Conservation (phyloP, 345 rosid genomes). For the Lepidium didymum region DNA sequence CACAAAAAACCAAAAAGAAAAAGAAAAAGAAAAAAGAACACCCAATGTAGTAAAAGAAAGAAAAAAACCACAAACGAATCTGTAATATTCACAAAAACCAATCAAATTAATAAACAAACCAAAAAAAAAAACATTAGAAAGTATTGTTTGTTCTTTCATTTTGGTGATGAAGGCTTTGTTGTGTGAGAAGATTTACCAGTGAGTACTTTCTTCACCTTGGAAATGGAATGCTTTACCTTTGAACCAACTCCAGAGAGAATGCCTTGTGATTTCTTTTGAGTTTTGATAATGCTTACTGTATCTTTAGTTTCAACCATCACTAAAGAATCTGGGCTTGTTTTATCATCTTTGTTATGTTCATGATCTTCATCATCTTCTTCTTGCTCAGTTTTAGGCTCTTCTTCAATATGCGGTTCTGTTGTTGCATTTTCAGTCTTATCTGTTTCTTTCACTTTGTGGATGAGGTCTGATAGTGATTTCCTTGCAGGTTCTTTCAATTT, state of each 20-base stretch:
- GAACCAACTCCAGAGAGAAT: conserved; percentile 81
- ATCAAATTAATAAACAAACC: conserved; percentile 22
- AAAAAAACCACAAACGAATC: conserved; percentile 12
- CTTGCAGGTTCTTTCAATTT: conserved; percentile 28
- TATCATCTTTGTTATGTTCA: conserved; percentile 37
- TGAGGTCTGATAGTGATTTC: conserved; percentile 38
- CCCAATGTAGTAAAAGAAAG: not conserved
- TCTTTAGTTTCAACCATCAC: conserved; percentile 67
- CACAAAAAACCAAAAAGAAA: too few species aligned
- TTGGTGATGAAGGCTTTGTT: conserved; percentile 44
- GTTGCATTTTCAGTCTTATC: conserved; percentile 16
- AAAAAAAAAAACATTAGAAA: not conserved
- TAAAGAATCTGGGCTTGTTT: conserved; percentile 48
- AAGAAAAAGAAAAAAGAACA: too few species aligned
- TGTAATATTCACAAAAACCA: conserved; percentile 26
- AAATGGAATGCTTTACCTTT: conserved; percentile 81
- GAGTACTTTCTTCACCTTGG: conserved; percentile 87
- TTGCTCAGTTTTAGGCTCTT: conserved; percentile 38
- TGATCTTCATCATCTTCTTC: conserved; percentile 30
- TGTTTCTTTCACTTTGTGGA: conserved; percentile 30
- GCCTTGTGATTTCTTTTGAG: conserved; percentile 64
- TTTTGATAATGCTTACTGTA: conserved; percentile 38
- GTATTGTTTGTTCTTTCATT: conserved; percentile 2
- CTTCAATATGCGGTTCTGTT: conserved; percentile 15
- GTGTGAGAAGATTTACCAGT: conserved; percentile 69